A percentile compares a stretch with the other conserved stretches of the same genome.
Conservation (phyloP, 176 grass and related monocot species). For the Triticum dicoccoides region DNA sequence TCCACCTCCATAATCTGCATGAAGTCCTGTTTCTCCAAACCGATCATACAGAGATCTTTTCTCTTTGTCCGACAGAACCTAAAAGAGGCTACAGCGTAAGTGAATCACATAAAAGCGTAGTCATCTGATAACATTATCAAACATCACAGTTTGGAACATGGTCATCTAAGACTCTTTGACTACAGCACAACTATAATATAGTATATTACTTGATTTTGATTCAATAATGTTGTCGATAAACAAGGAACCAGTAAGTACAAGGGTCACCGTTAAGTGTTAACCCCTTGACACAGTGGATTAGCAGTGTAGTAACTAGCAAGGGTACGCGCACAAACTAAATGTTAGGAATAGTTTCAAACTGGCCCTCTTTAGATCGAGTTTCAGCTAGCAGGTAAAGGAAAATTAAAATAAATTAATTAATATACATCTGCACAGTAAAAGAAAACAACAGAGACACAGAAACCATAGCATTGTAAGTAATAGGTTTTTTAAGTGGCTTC, state of each 20-base stretch:
- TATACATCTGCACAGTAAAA: no score
- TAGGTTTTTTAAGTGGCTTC: not conserved
- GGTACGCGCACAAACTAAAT: not conserved
- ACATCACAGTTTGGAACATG: not conserved
- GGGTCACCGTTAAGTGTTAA: not conserved
- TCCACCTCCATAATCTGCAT: constrained; percentile 37
- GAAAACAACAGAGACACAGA: no score
- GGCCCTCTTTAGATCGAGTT: no score
- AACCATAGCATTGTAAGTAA: not conserved
- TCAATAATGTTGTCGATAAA: not conserved
- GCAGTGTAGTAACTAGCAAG: not conserved
- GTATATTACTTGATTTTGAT: constrained; percentile 3
- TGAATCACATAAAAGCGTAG: constrained; percentile 17
- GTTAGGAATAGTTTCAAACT: no score
- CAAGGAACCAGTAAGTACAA: constrained; percentile 1
- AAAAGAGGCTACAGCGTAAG: constrained; percentile 17
- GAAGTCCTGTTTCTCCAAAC: constrained; percentile 63
- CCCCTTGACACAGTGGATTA: not conserved
- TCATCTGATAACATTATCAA: constrained; percentile 13
- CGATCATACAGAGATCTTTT: constrained; percentile 88
- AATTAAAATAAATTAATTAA: no score
- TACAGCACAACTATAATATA: not conserved
- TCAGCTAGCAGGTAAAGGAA: no score
- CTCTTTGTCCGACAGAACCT: constrained; percentile 85
- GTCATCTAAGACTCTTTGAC: not conserved